phyloP scores from a whole-genome alignment of 129 eudicot species.

The sunflower (Helianthus annuus) region DNA sequence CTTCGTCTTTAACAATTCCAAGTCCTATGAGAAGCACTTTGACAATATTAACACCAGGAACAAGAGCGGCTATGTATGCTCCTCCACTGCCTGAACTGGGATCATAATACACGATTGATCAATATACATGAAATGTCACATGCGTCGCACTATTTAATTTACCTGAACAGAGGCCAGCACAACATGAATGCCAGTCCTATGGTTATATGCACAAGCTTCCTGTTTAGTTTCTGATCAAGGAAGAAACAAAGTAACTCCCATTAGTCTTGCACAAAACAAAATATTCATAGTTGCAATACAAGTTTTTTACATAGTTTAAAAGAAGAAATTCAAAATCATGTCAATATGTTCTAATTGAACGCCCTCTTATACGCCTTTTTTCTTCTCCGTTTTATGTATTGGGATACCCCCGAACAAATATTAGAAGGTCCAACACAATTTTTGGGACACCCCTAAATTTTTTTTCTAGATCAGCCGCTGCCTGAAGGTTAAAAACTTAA shows the following conservation, averaged over 20 bases:
- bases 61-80: constrained; percentile 65
- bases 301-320: neutral
- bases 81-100: constrained; percentile 75
- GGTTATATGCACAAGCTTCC: constrained; percentile 90
- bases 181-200: constrained; percentile 88
- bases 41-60: constrained; percentile 71
- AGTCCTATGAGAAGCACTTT: constrained; percentile 80
- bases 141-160: constrained; percentile 1
- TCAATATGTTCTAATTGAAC: neutral
- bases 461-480: too few relatives aligned
- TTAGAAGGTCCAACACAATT: too few relatives aligned
- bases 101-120: constrained; percentile 19
- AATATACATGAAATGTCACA: constrained; percentile 14
- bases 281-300: neutral
- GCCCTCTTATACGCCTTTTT: too few relatives aligned
- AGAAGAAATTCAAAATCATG: too few relatives aligned
- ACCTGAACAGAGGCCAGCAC: constrained; percentile 99
- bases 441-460: too few relatives aligned
- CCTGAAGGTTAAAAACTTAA: too few relatives aligned
- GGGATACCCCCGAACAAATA: too few relatives aligned
- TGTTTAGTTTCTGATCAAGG: constrained; percentile 63
- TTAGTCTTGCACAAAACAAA: neutral
- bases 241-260: neutral
- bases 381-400: too few relatives aligned
- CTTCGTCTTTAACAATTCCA: constrained; percentile 81